Base-by-base conservation (phyloP, 805 yeast genomes). In the Pichia insulana region DNA sequence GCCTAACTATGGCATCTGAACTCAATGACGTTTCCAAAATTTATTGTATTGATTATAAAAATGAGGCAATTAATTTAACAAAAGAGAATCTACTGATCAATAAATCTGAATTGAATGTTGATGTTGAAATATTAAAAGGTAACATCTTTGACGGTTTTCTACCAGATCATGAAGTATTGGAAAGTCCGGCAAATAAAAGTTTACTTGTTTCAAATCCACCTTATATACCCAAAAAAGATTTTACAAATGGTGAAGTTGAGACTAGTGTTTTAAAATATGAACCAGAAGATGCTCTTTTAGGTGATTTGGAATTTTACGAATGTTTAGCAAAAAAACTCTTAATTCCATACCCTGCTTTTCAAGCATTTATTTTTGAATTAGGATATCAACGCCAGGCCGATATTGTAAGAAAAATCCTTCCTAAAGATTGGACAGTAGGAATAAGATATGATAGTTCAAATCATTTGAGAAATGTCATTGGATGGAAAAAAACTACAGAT, bases 141-240 rank as follows among this genome's bases (percentile, higher is more conserved):
- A 37, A 45, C 16, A 16, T 48, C 18, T 41, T 48, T 31, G 25
- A 35, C 4, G 12, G 30, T 20, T 39, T 13, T 12, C 31, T 43
- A 11, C 43, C 47, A 11, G 17, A 12, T 13, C 16, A 31, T 16
- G 2, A 11, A 25, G n/a, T 18, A 8, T 16, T 19, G 10, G 7
- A 2, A 3, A 30, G 16, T 11, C 18, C 28, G 4, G 31, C 36
- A 9, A 18, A 43, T 8, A 56, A 67, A 15, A 83, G 81, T 45
- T 41, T 90, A 3, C 55, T 92, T 1, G 71, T 80, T 0, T 76
- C 95, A n/a, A 90, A 90, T 52, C 98, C 98, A 1, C 98, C 98
- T 0, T 90, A 90, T 55, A 80, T 89, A 6, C 76, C 85, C 0
- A 7, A 26, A 2, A 37, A 48, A 0, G 78, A 79, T 37, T 72